These are phyloP conservation scores for Penicillium taxi DNA, from an alignment of 495 filamentous ascomycete species.

Conservation along the genomic window DNA sequence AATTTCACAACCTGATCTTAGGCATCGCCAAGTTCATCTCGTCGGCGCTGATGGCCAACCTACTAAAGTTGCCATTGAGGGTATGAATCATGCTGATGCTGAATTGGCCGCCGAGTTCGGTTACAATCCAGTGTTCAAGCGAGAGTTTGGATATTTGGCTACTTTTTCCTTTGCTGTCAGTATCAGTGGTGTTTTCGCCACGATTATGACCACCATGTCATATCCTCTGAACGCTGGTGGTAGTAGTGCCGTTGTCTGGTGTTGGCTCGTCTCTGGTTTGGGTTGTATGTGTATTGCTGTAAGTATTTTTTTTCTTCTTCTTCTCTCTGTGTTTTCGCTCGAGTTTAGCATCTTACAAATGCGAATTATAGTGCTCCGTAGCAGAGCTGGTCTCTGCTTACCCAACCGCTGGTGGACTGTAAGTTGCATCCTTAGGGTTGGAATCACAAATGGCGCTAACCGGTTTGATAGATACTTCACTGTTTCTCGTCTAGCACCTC, in stretches of 20 bases:
- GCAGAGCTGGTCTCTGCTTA: slow-evolving; percentile 48
- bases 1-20: neutral
- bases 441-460: too few species aligned
- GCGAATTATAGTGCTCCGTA: slow-evolving; percentile 30
- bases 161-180: slow-evolving; percentile 58
- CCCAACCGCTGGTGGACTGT: slow-evolving; percentile 45
- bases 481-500: slow-evolving; percentile 34
- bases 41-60: slow-evolving; percentile 10
- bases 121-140: slow-evolving; percentile 47
- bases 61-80: slow-evolving; percentile 3
- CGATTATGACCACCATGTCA: slow-evolving; percentile 52
- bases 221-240: slow-evolving; percentile 55
- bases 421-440: too few species aligned
- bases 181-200: slow-evolving; percentile 53
- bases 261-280: slow-evolving; percentile 54
- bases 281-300: slow-evolving; percentile 57
- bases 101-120: slow-evolving; percentile 15
- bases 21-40: slow-evolving; percentile 10
- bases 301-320: slow-evolving; percentile 9
- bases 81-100: slow-evolving; percentile 10
- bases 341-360: neutral
- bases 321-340: neutral
- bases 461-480: slow-evolving; percentile 41
- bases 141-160: slow-evolving; percentile 55
- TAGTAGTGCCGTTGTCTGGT: slow-evolving; percentile 54